These are phyloP conservation scores for Tricholoma furcatifolium DNA, from an alignment of 768 basidiomycete genomes.

Conservation along the genomic window DNA sequence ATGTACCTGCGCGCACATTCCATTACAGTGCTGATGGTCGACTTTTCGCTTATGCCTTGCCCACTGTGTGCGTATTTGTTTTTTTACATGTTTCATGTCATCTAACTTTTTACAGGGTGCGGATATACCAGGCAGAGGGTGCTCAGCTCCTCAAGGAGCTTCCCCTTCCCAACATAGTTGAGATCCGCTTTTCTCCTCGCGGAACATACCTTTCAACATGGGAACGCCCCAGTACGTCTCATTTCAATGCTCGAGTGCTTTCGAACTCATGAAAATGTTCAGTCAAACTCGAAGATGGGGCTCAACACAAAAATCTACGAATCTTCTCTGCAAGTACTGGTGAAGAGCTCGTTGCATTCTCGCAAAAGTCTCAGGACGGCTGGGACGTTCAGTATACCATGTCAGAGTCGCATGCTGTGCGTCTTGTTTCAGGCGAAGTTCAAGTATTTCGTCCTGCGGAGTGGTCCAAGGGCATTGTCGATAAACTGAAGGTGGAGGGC, in stretches of 20 bases:
- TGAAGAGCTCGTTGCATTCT: conserved; percentile 82
- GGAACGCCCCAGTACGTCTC: conserved; percentile 75
- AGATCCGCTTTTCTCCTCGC: conserved; percentile 89
- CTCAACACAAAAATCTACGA: conserved; percentile 91
- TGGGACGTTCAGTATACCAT: conserved; percentile 94
- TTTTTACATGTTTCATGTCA: conserved; percentile 15
- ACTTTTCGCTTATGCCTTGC: conserved; percentile 82
- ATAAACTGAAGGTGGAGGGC: conserved; percentile 82
- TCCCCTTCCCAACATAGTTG: conserved; percentile 70
- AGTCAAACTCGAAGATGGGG: conserved; percentile 87
- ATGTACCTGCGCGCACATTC: conserved; percentile 71
- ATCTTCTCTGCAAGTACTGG: conserved; percentile 86
- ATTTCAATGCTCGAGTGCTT: background rate
- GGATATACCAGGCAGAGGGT: conserved; percentile 74
- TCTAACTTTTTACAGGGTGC: conserved; percentile 48
- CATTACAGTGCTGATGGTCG: conserved; percentile 86
- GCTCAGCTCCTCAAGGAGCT: conserved; percentile 76
- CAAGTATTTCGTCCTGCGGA: conserved; percentile 82
- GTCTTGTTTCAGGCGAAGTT: conserved; percentile 77
- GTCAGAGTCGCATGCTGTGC: conserved; percentile 82
- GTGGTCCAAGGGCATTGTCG: conserved; percentile 76
- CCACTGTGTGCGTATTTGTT: conserved; percentile 58
- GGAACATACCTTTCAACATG: conserved; percentile 94
- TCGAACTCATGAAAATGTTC: conserved; percentile 1
- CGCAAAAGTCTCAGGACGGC: conserved; percentile 87